These are phyloP conservation scores for Crithidia thermophila DNA, from an alignment of 208 protist genomes.

Conservation along the genomic window DNA sequence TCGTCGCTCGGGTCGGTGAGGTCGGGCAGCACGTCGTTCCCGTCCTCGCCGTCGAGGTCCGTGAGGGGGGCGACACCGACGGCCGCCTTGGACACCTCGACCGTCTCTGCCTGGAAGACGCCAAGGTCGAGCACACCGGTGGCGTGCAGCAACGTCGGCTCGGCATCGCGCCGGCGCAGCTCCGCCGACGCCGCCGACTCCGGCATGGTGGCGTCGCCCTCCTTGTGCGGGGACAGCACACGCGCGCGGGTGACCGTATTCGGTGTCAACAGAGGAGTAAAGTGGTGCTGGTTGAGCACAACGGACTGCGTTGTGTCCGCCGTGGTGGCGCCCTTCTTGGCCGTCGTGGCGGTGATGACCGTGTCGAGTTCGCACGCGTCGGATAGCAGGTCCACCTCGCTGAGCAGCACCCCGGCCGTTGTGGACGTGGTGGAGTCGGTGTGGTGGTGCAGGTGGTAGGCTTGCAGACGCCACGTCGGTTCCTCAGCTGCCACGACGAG, in stretches of 20 bases:
- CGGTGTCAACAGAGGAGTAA: background rate
- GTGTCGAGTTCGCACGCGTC: conserved; percentile 14
- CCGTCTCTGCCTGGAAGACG: conserved; percentile 9
- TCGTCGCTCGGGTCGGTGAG: conserved; percentile 18
- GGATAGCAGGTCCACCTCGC: conserved; percentile 3
- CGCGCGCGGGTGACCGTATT: background rate
- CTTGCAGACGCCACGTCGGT: conserved; percentile 3
- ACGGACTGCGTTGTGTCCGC: conserved; percentile 7
- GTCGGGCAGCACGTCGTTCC: background rate
- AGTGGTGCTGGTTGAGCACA: background rate
- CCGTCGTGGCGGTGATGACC: background rate
- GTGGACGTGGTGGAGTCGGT: background rate
- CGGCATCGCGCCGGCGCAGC: conserved; percentile 7
- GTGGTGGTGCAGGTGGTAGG: conserved; percentile 16
- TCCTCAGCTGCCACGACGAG: background rate
- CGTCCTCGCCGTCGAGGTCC: conserved; percentile 9
- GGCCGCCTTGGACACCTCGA: background rate
- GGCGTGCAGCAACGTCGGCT: conserved; percentile 7
- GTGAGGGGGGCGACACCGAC: background rate
- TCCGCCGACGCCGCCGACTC: conserved; percentile 12
- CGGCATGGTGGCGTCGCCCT: background rate
- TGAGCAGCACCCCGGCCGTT: background rate
- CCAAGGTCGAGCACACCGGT: conserved; percentile 23
- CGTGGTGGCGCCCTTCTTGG: background rate
- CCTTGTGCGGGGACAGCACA: too few species aligned